Percentiles rank a stretch among this genome's conserved stretches.
phyloP scores from a whole-genome alignment of 2,329 filamentous ascomycete genomes.

The Xylaria sp. region DNA sequence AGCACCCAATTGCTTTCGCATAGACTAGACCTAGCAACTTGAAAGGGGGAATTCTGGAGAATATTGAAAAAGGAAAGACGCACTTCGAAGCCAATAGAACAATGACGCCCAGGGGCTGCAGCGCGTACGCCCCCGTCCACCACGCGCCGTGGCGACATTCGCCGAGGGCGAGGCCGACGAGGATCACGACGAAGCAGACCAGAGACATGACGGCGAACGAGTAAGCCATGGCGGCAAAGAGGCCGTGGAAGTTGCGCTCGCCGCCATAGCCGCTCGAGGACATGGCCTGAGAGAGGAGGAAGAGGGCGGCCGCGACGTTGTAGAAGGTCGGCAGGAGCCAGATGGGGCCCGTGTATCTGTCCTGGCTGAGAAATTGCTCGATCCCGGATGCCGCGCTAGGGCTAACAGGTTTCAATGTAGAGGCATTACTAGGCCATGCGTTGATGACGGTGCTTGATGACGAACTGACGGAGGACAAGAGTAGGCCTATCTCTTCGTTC shows the following conservation, averaged over 20 bases:
- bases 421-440: background rate
- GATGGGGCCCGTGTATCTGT: background rate
- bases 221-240: conserved; percentile 1
- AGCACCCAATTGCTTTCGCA: too few species aligned
- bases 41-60: too few species aligned
- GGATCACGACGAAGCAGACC: conserved; percentile 1
- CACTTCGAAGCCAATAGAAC: background rate
- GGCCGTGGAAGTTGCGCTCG: background rate
- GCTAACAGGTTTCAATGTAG: too few species aligned
- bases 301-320: conserved; percentile 2
- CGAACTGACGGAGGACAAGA: background rate
- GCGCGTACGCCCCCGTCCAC: background rate
- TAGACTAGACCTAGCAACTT: too few species aligned
- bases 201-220: background rate
- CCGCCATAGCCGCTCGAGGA: background rate
- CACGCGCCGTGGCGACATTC: background rate
- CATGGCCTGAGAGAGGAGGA: conserved; percentile 2
- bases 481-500: background rate
- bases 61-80: too few species aligned
- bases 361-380: background rate
- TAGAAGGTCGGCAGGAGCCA: conserved; percentile 5
- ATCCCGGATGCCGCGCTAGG: background rate
- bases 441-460: background rate
- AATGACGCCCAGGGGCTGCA: conserved; percentile 1
- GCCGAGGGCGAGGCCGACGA: background rate